Base-by-base conservation (phyloP, 1,284 basidiomycete genomes). In the Moesziomyces globuligerus region DNA sequence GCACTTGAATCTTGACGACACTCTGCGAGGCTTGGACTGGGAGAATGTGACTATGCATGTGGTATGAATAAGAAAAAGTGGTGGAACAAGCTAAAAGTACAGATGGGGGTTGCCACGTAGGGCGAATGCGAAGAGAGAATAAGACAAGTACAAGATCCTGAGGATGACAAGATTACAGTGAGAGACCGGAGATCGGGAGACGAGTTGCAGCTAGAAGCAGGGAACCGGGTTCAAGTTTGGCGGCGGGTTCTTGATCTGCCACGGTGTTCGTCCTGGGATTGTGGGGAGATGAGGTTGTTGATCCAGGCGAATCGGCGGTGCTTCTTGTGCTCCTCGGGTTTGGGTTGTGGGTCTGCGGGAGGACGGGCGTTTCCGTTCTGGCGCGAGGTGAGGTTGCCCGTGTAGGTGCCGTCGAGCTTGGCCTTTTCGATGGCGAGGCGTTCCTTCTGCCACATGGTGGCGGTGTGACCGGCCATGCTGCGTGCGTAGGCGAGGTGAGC, bases 401-500 rank as follows among this genome's bases (percentile, higher is more conserved):
- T 66, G 45, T 64, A 71, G 13, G 68, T 71, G 0, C 68, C 68
- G 4, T 66, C 54, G 32, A 66, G 46, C 21, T 71, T 71, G 10
- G 68, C 53, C 41, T 66, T 66, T 50, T 71, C 68, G 51, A 71
- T 71, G 21, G 62, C 62, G 3, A 66, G 50, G 10, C 68, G 47
- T 47, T 71, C 62, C 25, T 44, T 49, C 53, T 71, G 68, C 68
- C 68, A 71, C 68, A 71, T 71, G 34, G 18, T 4, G 0, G 68
- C 53, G 3, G 68, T 71, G 51, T 71, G 62, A 10, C 45, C 34
- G 3, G 62, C 58, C 68, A 71, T 71, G 0, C 48, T 26, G 3
- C 48, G 25, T 2, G 68, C 68, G 41, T 71, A 71, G 4, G 48
- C 39, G 3, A 71, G 45, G 17, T 71, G 68, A 1, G 67, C 67